Base-by-base conservation (phyloP, 2,329 filamentous ascomycete genomes). In the Diaporthe aspalathi region DNA sequence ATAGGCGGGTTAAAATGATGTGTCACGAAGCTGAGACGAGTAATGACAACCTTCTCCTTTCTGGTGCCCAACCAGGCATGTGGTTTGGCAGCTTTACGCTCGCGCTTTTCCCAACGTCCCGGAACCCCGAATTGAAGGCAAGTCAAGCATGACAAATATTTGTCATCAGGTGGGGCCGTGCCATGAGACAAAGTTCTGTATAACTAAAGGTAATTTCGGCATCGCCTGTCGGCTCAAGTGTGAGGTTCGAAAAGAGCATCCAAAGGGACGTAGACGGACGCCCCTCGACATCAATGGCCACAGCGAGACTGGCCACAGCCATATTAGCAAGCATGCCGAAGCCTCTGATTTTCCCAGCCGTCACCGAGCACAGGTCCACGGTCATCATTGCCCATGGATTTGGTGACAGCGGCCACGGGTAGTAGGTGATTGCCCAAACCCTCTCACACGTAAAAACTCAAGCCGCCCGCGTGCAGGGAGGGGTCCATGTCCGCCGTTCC, bases 341-440 rank as follows among this genome's bases (percentile, higher is more conserved):
- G 24, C 62, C 69, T 3, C 16, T 67, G 11, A 38, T 67, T 2
- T 53, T 67, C 47, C 62, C 69, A 20, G 53, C 69, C 7, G 57
- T 71, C n/a, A 67, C 63, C 17, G 45, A 71, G 63, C 69, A 67
- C 20, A 40, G 38, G 20, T 71, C 69, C 12, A 71, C 69, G 4
- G 62, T 71, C 12, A 57, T 71, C 12, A 62, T 71, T 14, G 62
- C 29, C 3, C 69, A 67, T 47, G 62, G 69, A 5, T 49, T 67
- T 2, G 69, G 62, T 1, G 69, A 71, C 14, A 70, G 62, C 45
- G 62, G 69, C 1, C 17, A 62, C 8, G 69, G 69, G 43, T 71
- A 68, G 69, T 62, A 68, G 2, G 63, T 40, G 27, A 14, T 0
- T 8, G 4, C 22, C 8, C 4, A 1, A 2, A 14, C 6, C n/a